These are phyloP conservation scores for Podila epigama DNA, from an alignment of 192 early-diverging fungal species.

Conservation along the genomic window DNA sequence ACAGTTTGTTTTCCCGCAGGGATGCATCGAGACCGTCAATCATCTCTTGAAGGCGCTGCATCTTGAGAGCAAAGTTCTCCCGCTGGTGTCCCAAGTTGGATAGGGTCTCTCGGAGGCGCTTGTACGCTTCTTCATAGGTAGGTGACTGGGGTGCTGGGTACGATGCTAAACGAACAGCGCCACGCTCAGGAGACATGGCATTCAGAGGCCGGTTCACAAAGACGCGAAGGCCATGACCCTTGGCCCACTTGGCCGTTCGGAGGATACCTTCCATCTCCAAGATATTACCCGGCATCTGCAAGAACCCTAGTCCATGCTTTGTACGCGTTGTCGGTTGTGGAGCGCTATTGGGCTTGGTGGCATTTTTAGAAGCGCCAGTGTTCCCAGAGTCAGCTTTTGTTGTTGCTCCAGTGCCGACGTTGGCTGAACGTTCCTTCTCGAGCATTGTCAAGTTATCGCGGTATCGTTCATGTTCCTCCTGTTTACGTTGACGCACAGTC, in stretches of 20 bases:
- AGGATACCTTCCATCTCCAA: constrained; percentile 43
- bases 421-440: constrained; percentile 5
- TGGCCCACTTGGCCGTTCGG: constrained; percentile 52
- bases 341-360: background rate
- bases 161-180: constrained; percentile 41
- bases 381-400: background rate
- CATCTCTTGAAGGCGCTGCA: constrained; percentile 18
- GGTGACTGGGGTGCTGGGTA: constrained; percentile 31
- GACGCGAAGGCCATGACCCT: constrained; percentile 37
- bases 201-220: constrained; percentile 53
- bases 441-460: background rate
- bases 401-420: background rate
- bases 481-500: constrained; percentile 13
- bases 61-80: constrained; percentile 8
- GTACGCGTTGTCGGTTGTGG: constrained; percentile 1
- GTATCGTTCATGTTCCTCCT: constrained; percentile 6
- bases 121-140: constrained; percentile 15
- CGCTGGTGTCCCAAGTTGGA: background rate
- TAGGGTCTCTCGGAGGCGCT: background rate
- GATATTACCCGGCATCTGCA: constrained; percentile 51
- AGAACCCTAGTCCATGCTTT: constrained; percentile 32
- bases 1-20: constrained; percentile 6
- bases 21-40: constrained; percentile 10
- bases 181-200: constrained; percentile 30
- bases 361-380: background rate